These are phyloP conservation scores for Vigna mungo DNA, from an alignment of 306 rosid genomes.

Conservation along the genomic window DNA sequence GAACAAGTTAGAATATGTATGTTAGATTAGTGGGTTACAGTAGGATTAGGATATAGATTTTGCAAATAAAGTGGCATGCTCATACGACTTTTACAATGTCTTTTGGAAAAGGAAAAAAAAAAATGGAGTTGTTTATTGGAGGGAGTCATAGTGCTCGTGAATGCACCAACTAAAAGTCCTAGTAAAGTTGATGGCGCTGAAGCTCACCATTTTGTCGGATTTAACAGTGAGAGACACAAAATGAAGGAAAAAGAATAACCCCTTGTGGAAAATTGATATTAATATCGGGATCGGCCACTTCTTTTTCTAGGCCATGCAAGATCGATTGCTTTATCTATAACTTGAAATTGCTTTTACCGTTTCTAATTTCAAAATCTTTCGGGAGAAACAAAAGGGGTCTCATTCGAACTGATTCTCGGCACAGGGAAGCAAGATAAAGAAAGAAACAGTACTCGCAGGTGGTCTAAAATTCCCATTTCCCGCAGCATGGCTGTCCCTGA, in stretches of 20 bases:
- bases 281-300: conserved; percentile 34
- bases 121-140: conserved; percentile 32
- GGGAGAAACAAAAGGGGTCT: conserved; percentile 9
- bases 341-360: conserved; percentile 29
- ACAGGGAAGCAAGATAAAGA: conserved; percentile 21
- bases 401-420: conserved; percentile 26
- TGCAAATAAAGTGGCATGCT: conserved; percentile 55
- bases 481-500: conserved; percentile 42
- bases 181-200: conserved; percentile 53
- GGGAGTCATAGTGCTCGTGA: conserved; percentile 48
- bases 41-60: conserved; percentile 63
- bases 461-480: conserved; percentile 46
- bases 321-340: conserved; percentile 13
- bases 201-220: conserved; percentile 49
- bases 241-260: background rate
- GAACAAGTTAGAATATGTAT: conserved; percentile 49
- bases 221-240: conserved; percentile 27
- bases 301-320: conserved; percentile 46
- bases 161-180: conserved; percentile 45
- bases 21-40: conserved; percentile 78
- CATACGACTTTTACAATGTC: conserved; percentile 55
- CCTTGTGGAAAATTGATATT: background rate
- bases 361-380: conserved; percentile 11
- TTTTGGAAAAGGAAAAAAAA: conserved; percentile 26
- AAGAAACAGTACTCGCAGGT: conserved; percentile 43